These are phyloP conservation scores for Striga hermonthica DNA, from an alignment of 305 asterid genomes.

Conservation along the genomic window DNA sequence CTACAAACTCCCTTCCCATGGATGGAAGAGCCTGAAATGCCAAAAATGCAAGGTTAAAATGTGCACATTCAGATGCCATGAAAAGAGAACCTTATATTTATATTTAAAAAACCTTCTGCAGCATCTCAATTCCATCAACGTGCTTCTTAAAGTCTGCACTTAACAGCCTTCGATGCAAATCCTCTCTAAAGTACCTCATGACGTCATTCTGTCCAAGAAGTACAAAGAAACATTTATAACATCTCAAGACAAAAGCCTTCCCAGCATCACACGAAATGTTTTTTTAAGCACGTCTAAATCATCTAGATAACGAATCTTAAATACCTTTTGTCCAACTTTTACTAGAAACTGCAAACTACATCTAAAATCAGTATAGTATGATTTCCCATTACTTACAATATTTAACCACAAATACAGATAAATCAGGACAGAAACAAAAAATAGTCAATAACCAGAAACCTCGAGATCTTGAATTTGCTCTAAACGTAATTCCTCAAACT, in stretches of 20 bases:
- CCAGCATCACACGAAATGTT: not conserved
- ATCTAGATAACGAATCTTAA: not conserved
- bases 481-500: conserved; percentile 87
- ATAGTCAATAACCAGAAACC: conserved; percentile 45
- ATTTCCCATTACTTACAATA: conserved; percentile 18
- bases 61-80: conserved; percentile 28
- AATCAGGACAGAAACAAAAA: conserved; percentile 27
- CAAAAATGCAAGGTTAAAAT: conserved; percentile 29
- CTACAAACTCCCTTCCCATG: conserved; percentile 68
- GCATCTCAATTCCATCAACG: conserved; percentile 99
- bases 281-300: conserved; percentile 7
- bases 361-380: conserved; percentile 15
- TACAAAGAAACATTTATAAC: conserved; percentile 21
- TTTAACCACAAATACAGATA: not conserved
- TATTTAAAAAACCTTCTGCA: conserved; percentile 69
- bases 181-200: conserved; percentile 91
- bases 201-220: conserved; percentile 67
- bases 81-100: conserved; percentile 17
- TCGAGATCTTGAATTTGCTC: conserved; percentile 99
- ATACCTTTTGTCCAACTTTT: not conserved
- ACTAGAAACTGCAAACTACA: not conserved
- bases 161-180: conserved; percentile 80
- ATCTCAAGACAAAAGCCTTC: conserved; percentile 24
- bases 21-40: conserved; percentile 80
- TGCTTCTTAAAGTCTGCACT: conserved; percentile 94